phyloP scores from a whole-genome alignment of 306 rosid genomes.

The Ormosia emarginata region DNA sequence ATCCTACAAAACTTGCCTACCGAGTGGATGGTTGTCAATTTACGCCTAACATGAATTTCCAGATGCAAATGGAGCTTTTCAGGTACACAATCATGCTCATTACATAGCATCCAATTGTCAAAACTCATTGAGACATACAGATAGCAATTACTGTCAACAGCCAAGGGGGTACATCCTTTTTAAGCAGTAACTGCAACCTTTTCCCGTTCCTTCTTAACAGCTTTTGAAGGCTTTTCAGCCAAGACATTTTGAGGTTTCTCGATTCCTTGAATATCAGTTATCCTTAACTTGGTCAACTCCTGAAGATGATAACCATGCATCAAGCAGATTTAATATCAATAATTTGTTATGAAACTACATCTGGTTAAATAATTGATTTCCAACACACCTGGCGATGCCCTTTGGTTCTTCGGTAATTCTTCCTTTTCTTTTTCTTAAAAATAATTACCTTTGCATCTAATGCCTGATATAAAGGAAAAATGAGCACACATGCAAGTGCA shows the following conservation, averaged over 20 bases:
- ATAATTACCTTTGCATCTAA: conserved; percentile 81
- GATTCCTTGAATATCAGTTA: conserved; percentile 83
- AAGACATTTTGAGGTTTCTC: conserved; percentile 47
- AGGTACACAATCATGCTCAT: conserved; percentile 16
- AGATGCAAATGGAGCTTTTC: conserved; percentile 21
- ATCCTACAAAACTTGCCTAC: conserved; percentile 33
- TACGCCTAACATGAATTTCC: conserved; percentile 11
- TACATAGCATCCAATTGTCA: conserved; percentile 12
- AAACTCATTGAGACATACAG: not conserved
- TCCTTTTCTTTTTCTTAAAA: conserved; percentile 94
- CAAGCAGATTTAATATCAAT: conserved; percentile 7
- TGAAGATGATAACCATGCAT: conserved; percentile 31
- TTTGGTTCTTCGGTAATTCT: conserved; percentile 83
- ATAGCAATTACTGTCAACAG: not conserved
- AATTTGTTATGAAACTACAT: not conserved
- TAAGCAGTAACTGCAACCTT: conserved; percentile 64
- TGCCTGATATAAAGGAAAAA: conserved; percentile 48
- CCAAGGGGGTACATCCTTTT: not conserved
- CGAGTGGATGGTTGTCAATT: conserved; percentile 7
- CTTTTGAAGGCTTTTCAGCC: conserved; percentile 51
- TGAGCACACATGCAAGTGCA: not conserved
- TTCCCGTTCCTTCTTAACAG: conserved; percentile 51
- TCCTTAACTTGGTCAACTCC: conserved; percentile 95
- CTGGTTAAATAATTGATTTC: not conserved
- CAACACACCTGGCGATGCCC: conserved; percentile 85